These are phyloP conservation scores for Scedosporium dehoogii DNA, from an alignment of 2,329 filamentous ascomycete genomes.

Conservation along the genomic window DNA sequence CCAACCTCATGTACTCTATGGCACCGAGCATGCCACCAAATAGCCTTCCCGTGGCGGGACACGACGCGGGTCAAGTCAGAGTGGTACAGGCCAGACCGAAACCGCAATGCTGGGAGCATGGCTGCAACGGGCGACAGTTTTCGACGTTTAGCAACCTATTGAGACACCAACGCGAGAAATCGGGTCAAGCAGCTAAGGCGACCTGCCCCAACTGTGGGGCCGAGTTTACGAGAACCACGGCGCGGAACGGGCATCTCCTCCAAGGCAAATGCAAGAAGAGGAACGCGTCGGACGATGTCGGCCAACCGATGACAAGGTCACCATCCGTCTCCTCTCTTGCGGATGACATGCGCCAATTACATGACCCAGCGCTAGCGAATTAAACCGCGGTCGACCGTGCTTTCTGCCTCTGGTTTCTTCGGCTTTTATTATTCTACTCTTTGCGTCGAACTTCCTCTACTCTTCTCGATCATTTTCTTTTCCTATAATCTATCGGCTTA, in stretches of 20 bases:
- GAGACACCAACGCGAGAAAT: constrained; percentile 88
- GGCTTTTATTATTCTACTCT: background rate
- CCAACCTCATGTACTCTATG: constrained; percentile 33
- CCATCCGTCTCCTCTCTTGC: background rate
- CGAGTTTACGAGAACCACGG: constrained; percentile 82
- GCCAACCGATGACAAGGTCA: background rate
- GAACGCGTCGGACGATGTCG: constrained; percentile 5
- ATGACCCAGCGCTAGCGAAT: background rate
- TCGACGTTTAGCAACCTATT: constrained; percentile 94
- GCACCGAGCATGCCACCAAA: constrained; percentile 6
- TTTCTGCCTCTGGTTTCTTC: background rate
- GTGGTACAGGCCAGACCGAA: constrained; percentile 75
- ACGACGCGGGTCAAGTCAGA: constrained; percentile 45
- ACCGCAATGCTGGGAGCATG: constrained; percentile 94
- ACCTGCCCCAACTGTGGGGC: constrained; percentile 85
- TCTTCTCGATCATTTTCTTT: background rate
- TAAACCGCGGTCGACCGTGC: background rate
- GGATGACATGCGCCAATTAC: background rate
- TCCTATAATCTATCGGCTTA: background rate
- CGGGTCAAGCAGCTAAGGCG: constrained; percentile 79
- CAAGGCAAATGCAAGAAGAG: constrained; percentile 86
- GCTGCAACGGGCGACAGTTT: constrained; percentile 90
- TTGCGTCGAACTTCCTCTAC: background rate
- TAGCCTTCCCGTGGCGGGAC: constrained; percentile 13
- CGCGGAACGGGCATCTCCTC: constrained; percentile 72